Evolutionary conservation across 805 yeast species (phyloP).

Genomic region (Ogataea philodendri): DNA sequence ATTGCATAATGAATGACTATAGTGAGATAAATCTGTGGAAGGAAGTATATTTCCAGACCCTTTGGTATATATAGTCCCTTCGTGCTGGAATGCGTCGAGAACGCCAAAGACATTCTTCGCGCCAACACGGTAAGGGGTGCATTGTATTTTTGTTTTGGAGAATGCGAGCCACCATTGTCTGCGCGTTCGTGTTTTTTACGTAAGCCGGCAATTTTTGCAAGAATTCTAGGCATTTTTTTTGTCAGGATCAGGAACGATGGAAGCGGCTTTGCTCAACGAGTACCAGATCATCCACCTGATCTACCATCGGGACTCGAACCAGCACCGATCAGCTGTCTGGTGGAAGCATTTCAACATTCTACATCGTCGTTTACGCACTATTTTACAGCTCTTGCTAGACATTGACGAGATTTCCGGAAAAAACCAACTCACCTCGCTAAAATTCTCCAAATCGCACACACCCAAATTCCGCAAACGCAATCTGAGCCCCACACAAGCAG

Average conservation of each 20-base stretch:
- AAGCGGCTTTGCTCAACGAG: constrained; percentile 42
- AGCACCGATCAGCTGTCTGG: constrained; percentile 72
- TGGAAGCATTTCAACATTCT: constrained; percentile 67
- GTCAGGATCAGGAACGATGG: neutral
- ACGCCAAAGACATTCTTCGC: constrained; percentile 6
- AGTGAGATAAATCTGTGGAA: constrained; percentile 5
- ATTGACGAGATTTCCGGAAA: constrained; percentile 20
- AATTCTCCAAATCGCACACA: constrained; percentile 11
- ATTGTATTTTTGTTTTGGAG: constrained; percentile 1
- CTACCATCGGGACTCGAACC: constrained; percentile 72
- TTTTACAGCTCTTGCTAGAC: constrained; percentile 34
- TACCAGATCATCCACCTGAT: constrained; percentile 57
- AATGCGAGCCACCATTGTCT: constrained; percentile 3
- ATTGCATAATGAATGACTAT: constrained; percentile 26
- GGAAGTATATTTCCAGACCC: neutral
- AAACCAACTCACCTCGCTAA: constrained; percentile 11
- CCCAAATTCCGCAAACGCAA: constrained; percentile 14
- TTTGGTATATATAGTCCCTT: constrained; percentile 6
- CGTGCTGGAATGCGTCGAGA: constrained; percentile 3
- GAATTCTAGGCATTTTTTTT: neutral
- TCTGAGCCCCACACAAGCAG: constrained; percentile 4
- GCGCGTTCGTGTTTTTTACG: constrained; percentile 10
- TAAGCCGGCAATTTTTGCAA: constrained; percentile 2
- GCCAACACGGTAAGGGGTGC: constrained; percentile 9
- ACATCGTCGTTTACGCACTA: constrained; percentile 51